These are phyloP conservation scores for Protomyces macrosporus DNA, from an alignment of 1,139 yeast species.

Conservation along the genomic window DNA sequence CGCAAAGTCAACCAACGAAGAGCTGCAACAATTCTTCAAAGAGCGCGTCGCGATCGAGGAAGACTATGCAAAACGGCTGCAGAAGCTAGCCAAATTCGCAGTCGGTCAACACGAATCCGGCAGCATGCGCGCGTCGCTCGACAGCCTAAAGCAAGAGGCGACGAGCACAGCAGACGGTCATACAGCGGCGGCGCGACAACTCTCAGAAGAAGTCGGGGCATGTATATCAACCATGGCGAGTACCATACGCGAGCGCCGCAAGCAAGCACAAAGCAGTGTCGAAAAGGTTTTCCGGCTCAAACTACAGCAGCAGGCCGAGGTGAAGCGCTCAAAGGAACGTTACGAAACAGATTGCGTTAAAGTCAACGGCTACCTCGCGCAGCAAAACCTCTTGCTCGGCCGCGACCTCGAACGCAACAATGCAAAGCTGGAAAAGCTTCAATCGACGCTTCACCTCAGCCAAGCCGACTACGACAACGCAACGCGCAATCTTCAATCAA, in stretches of 20 bases:
- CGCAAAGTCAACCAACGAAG: constrained; percentile 48
- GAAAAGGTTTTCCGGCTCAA: constrained; percentile 45
- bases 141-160: constrained; percentile 55
- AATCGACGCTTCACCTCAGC: constrained; percentile 42
- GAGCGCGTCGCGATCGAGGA: constrained; percentile 59
- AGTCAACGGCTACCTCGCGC: constrained; percentile 55
- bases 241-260: constrained; percentile 45
- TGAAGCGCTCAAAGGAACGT: constrained; percentile 43
- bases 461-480: constrained; percentile 58
- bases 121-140: constrained; percentile 55
- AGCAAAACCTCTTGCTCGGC: constrained; percentile 70
- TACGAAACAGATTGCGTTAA: constrained; percentile 58
- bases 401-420: constrained; percentile 67
- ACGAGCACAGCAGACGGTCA: constrained; percentile 49
- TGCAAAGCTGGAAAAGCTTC: constrained; percentile 55
- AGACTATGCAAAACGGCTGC: constrained; percentile 54
- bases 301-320: constrained; percentile 38
- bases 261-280: constrained; percentile 37
- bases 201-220: constrained; percentile 44
- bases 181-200: constrained; percentile 44
- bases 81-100: constrained; percentile 46
- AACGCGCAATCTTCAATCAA: constrained; percentile 55
- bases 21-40: constrained; percentile 43
- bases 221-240: constrained; percentile 45
- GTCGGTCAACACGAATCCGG: constrained; percentile 61